A percentile compares a stretch with the other conserved stretches of the same genome.
Evolutionary conservation across 2,329 filamentous ascomycete species (phyloP).

Genomic region (Leptographium procerum): DNA sequence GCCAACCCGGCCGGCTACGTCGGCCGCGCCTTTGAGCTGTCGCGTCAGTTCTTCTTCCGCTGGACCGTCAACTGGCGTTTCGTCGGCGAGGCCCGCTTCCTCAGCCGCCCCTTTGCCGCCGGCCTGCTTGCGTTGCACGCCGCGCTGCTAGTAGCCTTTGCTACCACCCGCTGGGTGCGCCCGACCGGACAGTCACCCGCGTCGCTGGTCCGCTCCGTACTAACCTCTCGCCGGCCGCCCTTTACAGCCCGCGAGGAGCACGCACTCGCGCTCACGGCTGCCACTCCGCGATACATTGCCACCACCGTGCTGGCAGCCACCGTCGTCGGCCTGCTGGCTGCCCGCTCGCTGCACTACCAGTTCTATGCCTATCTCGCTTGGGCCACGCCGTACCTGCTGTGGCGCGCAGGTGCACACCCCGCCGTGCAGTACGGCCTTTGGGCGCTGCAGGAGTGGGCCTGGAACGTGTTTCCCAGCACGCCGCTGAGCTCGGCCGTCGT

Average conservation of each 20-base stretch:
- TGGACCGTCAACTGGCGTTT: slow-evolving; percentile 99
- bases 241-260: slow-evolving; percentile 39
- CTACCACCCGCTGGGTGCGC: slow-evolving; percentile 58
- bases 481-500: slow-evolving; percentile 45
- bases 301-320: slow-evolving; percentile 68
- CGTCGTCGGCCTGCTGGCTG: slow-evolving; percentile 71
- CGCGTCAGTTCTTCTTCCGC: slow-evolving; percentile 83
- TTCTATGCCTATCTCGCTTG: slow-evolving; percentile 90
- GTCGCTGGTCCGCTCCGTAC: slow-evolving; percentile 28
- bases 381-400: slow-evolving; percentile 78
- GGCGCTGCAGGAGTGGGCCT: slow-evolving; percentile 78
- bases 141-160: slow-evolving; percentile 54
- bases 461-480: slow-evolving; percentile 86
- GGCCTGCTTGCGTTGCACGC: slow-evolving; percentile 55
- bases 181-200: slow-evolving; percentile 49
- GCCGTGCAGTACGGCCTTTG: slow-evolving; percentile 57
- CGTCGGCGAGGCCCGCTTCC: slow-evolving; percentile 70
- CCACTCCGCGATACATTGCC: slow-evolving; percentile 64
- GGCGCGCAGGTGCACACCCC: slow-evolving; percentile 61
- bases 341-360: slow-evolving; percentile 84
- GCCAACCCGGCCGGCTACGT: slow-evolving; percentile 61
- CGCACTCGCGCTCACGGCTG: slow-evolving; percentile 41
- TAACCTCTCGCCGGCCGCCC: slow-evolving; percentile 12
- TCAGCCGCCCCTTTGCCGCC: slow-evolving; percentile 56
- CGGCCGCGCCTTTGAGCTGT: slow-evolving; percentile 78